phyloP scores from a whole-genome alignment of 1,284 basidiomycete genomes.

The Ceratorhiza oryzae-sativae region DNA sequence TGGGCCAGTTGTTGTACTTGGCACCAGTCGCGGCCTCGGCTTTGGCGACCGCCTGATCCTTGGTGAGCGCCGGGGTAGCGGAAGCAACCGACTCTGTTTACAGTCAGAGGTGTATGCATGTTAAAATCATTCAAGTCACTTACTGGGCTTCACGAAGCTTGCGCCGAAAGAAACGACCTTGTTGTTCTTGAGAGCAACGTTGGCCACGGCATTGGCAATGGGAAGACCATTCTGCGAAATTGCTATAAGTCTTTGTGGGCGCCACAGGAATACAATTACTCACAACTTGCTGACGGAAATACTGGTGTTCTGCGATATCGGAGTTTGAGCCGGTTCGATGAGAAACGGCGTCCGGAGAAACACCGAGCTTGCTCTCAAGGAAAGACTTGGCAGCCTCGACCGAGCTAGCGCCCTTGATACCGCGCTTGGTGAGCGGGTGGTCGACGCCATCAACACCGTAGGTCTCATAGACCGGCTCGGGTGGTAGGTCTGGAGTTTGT shows the following conservation, averaged over 20 bases:
- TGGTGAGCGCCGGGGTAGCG: constrained; percentile 34
- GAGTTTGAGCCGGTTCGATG: constrained; percentile 52
- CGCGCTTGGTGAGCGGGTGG: constrained; percentile 24
- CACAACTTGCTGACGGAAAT: constrained; percentile 56
- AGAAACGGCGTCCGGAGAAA: constrained; percentile 47
- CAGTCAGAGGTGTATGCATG: background rate
- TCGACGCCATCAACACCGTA: background rate
- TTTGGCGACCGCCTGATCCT: constrained; percentile 34
- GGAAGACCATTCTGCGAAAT: constrained; percentile 54
- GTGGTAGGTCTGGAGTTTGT: constrained; percentile 33
- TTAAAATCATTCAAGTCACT: background rate
- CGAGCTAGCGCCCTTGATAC: background rate
- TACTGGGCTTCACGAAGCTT: constrained; percentile 60
- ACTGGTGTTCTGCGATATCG: constrained; percentile 52
- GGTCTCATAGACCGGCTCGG: constrained; percentile 23
- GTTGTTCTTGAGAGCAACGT: constrained; percentile 53
- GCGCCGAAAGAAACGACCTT: constrained; percentile 59
- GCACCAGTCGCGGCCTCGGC: constrained; percentile 23
- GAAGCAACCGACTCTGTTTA: constrained; percentile 34
- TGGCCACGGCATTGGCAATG: constrained; percentile 59
- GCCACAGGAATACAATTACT: background rate
- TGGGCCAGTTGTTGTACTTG: constrained; percentile 25
- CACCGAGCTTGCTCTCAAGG: constrained; percentile 50
- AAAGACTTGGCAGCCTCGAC: constrained; percentile 52
- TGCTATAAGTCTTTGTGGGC: background rate